phyloP scores from a whole-genome alignment of 352 stramenopile genomes.

The Globisporangium paroecandrum region DNA sequence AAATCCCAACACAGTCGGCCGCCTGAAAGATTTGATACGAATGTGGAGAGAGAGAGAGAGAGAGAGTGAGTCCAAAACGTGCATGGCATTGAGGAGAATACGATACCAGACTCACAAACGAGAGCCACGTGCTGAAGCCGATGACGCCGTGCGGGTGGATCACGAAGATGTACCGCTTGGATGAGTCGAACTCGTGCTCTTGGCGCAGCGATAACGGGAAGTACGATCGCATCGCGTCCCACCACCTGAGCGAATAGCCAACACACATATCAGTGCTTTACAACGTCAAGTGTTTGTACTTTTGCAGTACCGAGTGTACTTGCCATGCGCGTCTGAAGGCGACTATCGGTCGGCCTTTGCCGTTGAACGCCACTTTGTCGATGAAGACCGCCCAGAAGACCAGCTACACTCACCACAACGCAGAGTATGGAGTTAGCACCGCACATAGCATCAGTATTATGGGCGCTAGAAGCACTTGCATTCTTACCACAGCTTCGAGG shows the following conservation, averaged over 20 bases:
- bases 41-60: neutral
- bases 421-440: neutral
- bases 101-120: constrained; percentile 25
- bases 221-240: constrained; percentile 34
- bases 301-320: neutral
- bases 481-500: constrained; percentile 21
- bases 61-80: neutral
- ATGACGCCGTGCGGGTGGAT: constrained; percentile 54
- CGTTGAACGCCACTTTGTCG: constrained; percentile 40
- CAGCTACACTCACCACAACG: constrained; percentile 18
- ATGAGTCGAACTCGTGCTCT: constrained; percentile 34
- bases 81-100: neutral
- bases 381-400: constrained; percentile 28
- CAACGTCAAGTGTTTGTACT: neutral
- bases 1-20: constrained; percentile 31
- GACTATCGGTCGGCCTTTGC: constrained; percentile 28
- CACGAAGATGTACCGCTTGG: constrained; percentile 39
- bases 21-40: constrained; percentile 14
- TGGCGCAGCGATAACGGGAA: constrained; percentile 40
- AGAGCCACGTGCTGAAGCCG: constrained; percentile 43
- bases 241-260: constrained; percentile 26
- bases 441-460: neutral
- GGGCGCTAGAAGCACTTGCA: too few relatives aligned
- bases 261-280: neutral
- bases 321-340: constrained; percentile 34